These are phyloP conservation scores for Suillus bovinus DNA, from an alignment of 768 basidiomycete genomes.

Conservation along the genomic window DNA sequence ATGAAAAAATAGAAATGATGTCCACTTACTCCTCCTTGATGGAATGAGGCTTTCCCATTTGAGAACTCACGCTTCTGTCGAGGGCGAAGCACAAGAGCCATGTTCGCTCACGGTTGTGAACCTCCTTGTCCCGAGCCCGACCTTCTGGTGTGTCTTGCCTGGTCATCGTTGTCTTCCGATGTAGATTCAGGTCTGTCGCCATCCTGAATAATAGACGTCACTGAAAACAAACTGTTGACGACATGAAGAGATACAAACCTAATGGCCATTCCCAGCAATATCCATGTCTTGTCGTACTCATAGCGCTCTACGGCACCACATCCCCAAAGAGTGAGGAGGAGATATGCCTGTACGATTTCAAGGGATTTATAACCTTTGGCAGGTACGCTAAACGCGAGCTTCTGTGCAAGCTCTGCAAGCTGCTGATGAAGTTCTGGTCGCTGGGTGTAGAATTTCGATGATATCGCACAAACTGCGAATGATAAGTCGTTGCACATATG, in stretches of 20 bases:
- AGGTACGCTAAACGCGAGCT: conserved; percentile 85
- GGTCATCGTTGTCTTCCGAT: conserved; percentile 71
- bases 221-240: not conserved
- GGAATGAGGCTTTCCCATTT: conserved; percentile 95
- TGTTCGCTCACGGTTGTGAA: conserved; percentile 92
- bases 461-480: conserved; percentile 85
- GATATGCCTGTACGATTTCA: conserved; percentile 93
- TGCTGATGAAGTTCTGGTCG: conserved; percentile 81
- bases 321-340: conserved; percentile 87
- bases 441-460: conserved; percentile 83
- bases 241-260: conserved; percentile 44
- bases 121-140: conserved; percentile 74
- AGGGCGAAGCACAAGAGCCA: conserved; percentile 89
- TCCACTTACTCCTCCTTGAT: conserved; percentile 87
- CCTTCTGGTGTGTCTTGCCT: conserved; percentile 78
- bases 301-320: conserved; percentile 95
- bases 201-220: conserved; percentile 52
- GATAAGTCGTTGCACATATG: conserved; percentile 1
- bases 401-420: conserved; percentile 80
- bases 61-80: conserved; percentile 88
- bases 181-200: conserved; percentile 94
- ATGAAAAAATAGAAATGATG: conserved; percentile 2
- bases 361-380: conserved; percentile 89
- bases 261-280: conserved; percentile 84
- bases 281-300: conserved; percentile 95